Percentiles rank a stretch among this genome's conserved stretches.
Evolutionary conservation across 169 alveolate species (phyloP).

Genomic region (Ichthyophthirius multifiliis): DNA sequence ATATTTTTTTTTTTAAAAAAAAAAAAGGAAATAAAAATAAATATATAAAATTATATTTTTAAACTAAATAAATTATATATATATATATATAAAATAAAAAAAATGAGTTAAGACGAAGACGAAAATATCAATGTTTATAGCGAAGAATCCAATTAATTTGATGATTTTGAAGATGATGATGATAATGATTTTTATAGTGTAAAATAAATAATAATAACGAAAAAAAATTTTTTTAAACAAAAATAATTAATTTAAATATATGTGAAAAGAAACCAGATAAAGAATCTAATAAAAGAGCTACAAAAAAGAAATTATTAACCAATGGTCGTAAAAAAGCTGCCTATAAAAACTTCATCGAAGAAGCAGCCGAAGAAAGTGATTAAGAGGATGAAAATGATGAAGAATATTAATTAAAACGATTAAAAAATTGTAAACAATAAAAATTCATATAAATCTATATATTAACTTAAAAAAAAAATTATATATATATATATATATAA

Average conservation of each 20-base stretch:
- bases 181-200: background rate
- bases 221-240: too few relatives aligned
- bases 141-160: background rate
- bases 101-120: too few relatives aligned
- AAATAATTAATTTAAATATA: background rate
- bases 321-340: too few relatives aligned
- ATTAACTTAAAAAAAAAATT: too few relatives aligned
- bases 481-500: background rate
- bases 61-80: too few relatives aligned
- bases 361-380: background rate
- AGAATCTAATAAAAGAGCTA: background rate
- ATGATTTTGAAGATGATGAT: background rate
- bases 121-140: background rate
- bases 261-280: background rate
- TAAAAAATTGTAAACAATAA: background rate
- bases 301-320: too few relatives aligned
- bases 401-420: background rate
- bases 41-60: too few relatives aligned
- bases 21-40: too few relatives aligned
- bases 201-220: background rate
- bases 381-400: slow-evolving; percentile 2
- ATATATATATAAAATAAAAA: too few relatives aligned
- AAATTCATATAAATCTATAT: background rate
- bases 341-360: background rate
- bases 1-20: too few relatives aligned